Conservation (phyloP, 1,284 basidiomycete species). For the Trichosporon sp. region DNA sequence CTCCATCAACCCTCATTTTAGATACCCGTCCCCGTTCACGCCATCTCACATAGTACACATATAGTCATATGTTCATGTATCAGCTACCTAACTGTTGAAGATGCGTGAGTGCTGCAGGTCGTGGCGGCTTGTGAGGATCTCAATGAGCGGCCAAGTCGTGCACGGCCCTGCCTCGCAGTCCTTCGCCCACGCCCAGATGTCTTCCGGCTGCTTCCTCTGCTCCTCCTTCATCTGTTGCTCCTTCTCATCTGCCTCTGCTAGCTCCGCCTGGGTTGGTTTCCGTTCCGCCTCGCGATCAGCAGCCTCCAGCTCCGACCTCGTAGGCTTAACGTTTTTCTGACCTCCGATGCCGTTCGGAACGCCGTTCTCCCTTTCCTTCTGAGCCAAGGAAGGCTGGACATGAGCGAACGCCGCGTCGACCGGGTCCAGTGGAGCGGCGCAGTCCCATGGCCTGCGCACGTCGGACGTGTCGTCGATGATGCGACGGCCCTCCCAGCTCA, state of each 20-base stretch:
- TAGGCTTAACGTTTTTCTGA: neutral
- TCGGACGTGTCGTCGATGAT: conserved; percentile 57
- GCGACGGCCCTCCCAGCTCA: conserved; percentile 66
- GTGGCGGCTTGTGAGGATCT: conserved; percentile 82
- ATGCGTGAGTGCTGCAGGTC: conserved; percentile 93
- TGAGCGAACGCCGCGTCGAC: neutral
- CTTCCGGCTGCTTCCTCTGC: conserved; percentile 3
- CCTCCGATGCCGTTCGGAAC: neutral
- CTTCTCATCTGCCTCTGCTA: neutral
- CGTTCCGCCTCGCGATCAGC: neutral
- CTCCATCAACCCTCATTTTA: neutral
- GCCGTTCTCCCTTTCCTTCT: neutral
- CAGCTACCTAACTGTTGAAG: conserved; percentile 62
- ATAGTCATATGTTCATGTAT: neutral
- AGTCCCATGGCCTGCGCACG: neutral
- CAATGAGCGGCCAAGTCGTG: conserved; percentile 94
- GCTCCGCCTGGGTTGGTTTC: neutral
- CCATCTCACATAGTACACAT: neutral
- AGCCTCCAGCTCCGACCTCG: neutral
- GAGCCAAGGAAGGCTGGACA: neutral
- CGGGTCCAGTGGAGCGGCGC: neutral
- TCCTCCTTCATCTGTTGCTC: neutral
- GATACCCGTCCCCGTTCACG: neutral
- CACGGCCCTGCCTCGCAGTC: conserved; percentile 56
- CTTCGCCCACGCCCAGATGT: conserved; percentile 44